Evolutionary conservation across 768 basidiomycete genomes (phyloP), one percentile per base, ranked within the genome.

Genomic region (Pulveroboletus sp.): DNA sequence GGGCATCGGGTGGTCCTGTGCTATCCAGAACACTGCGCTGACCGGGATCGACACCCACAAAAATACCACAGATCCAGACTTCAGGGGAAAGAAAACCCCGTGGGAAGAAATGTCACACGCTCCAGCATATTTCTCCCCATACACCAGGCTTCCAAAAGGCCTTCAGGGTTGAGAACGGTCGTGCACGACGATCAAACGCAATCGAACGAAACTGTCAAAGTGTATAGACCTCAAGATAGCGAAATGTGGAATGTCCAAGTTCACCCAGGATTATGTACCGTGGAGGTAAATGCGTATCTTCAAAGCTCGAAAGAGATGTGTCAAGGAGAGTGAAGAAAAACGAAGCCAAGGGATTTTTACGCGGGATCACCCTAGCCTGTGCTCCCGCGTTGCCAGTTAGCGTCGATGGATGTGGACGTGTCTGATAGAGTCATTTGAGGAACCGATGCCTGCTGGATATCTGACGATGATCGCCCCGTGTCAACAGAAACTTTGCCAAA

Each of bases 381-480:
- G 44, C 36, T 45, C 55, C 49, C 60, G 15, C 39, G 54, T 38
- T 66, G 49, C 63, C 58, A 63, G 30, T 48, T 56, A n/a, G 32
- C 49, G 40, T 65, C 53, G 21, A 35, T 11, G 14, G 55, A 36
- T 28, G 21, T 21, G 3, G 21, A 21, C 21, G 36, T 8, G n/a
- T 60, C 61, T 12, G 51, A 44, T 14, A 43, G 7, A 39, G 47
- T 7, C 45, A 31, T 10, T 41, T 58, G 61, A 47, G 51, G 35
- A 33, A 17, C 44, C 8, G 50, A 21, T 24, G 7, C 46, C 17
- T 44, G 46, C 39, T 49, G 64, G 10, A 35, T 36, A 39, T 63
- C 55, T 5, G 55, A n/a, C n/a, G 61, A 48, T 14, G 56, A 51
- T 45, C 64, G 63, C 28, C 40, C 26, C 26, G 38, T 38, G 27